phyloP scores from a whole-genome alignment of 2,329 filamentous ascomycete species.

The Pestalotiopsis sp. region DNA sequence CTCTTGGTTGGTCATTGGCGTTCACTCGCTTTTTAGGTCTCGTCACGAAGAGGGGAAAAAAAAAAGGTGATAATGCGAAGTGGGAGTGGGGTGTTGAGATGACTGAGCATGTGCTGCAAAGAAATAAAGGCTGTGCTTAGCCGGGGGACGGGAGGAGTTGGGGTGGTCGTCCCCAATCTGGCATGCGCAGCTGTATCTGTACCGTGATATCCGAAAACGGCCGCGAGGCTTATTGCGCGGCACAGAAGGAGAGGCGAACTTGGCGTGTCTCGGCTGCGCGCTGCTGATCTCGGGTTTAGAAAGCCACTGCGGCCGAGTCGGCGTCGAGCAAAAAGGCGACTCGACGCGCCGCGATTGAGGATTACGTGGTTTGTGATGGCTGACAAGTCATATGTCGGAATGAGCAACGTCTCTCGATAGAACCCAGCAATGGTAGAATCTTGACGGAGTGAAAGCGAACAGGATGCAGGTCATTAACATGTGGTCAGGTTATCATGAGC shows the following conservation, averaged over 20 bases:
- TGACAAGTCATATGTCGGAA: too few relatives aligned
- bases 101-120: not conserved
- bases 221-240: not conserved
- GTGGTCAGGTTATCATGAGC: not conserved
- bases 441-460: too few relatives aligned
- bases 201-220: not conserved
- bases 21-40: not conserved
- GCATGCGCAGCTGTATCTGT: not conserved
- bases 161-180: not conserved
- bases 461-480: not conserved
- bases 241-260: not conserved
- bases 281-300: not conserved
- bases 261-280: not conserved
- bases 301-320: not conserved
- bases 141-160: not conserved
- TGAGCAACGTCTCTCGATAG: too few relatives aligned
- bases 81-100: not conserved
- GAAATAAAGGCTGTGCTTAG: not conserved
- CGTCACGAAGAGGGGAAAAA: not conserved
- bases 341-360: too few relatives aligned
- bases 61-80: not conserved
- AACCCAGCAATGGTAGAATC: too few relatives aligned
- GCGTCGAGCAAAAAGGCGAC: not conserved
- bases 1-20: not conserved
- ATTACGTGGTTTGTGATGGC: too few relatives aligned